Conservation (phyloP, 2,329 filamentous ascomycete species). For the Colletotrichum sp. region DNA sequence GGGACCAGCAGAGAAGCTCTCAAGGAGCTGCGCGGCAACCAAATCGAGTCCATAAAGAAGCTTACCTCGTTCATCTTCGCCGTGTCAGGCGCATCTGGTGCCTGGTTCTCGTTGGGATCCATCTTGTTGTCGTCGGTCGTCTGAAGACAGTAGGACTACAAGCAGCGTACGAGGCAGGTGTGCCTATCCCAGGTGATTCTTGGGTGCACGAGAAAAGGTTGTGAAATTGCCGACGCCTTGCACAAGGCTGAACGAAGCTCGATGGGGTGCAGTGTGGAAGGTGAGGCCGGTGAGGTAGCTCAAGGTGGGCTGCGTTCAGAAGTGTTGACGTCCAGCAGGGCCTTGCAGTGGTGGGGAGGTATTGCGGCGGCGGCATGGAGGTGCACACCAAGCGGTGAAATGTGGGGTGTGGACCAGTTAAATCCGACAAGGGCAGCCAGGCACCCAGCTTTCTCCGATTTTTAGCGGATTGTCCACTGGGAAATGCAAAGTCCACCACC, state of each 20-base stretch:
- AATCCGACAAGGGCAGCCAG: not conserved
- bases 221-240: not conserved
- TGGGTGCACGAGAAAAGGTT: not conserved
- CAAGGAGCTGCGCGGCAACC: not conserved
- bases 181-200: not conserved
- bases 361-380: not conserved
- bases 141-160: not conserved
- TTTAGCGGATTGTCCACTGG: not conserved
- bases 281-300: not conserved
- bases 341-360: constrained; percentile 1
- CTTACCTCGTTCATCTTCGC: constrained; percentile 64
- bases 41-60: not conserved
- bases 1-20: not conserved
- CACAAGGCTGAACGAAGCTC: not conserved
- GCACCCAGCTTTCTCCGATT: not conserved
- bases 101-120: constrained; percentile 49
- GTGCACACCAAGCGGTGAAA: not conserved
- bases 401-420: constrained; percentile 1
- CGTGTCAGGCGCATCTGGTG: constrained; percentile 59
- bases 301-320: not conserved
- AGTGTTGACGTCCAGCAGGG: constrained; percentile 4
- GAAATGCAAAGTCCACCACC: not conserved
- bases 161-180: not conserved
- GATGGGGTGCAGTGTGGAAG: not conserved
- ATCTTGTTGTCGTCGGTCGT: constrained; percentile 30